Evolutionary conservation across 306 rosid genomes (phyloP), one percentile per base, ranked within the genome.

Genomic region (Cicer judaicum): DNA sequence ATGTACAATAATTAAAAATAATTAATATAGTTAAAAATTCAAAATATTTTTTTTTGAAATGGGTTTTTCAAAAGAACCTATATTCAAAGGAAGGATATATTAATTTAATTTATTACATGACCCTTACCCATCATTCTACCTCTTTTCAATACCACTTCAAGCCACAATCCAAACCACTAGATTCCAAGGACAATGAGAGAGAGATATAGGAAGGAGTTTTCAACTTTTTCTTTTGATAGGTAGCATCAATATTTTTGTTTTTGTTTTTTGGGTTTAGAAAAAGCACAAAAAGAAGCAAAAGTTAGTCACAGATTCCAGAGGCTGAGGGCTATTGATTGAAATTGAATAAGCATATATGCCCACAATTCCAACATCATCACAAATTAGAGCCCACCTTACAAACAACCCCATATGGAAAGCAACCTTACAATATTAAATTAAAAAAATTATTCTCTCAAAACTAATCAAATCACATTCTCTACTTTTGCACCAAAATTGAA

Each of bases 281-380:
- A 82, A 83, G 86, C 83, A 79, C 84, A 78, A 82, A 76, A 84
- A 81, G 78, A 88, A 85, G 87, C 75, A 75, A 84, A 86, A 84
- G 87, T 70, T 11, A 43, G 79, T 82, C 87, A 83, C 90, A 71
- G 89, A 78, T 86, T 89, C 84, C 89, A 78, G 64, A 54, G 88
- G 53, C 68, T 76, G 73, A 66, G 48, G 29, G 19, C 75, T 71
- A 42, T 66, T 74, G 36, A 75, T 62, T 84, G 86, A 56, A 39
- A 70, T 62, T 84, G 85, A 70, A 82, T 81, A 72, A 72, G 83
- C 88, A 81, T 72, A 68, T 62, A 46, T 78, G 74, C 88, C 89
- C 87, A 72, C 84, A 83, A 81, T 81, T 65, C 82, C 83, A 83
- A 80, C 88, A 81, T 86, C 19, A 82, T 84, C 92, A 93, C 96